A percentile compares a stretch with the other conserved stretches of the same genome.
phyloP scores from a whole-genome alignment of 2,329 filamentous ascomycete species.

The Helotiales sp. region DNA sequence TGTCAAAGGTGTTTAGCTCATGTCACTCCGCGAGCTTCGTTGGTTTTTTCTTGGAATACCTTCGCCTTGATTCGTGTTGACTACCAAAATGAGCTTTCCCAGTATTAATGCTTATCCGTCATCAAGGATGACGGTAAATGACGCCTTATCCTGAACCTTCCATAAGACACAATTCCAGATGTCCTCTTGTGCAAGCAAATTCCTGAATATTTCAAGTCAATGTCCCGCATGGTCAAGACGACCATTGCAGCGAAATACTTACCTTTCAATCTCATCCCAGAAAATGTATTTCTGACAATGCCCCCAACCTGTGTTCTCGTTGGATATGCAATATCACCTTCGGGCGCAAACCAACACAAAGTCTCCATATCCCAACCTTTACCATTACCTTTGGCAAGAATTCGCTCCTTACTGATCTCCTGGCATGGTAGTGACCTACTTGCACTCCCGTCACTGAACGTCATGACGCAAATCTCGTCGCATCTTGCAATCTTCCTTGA shows the following conservation, averaged over 20 bases:
- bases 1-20: neutral
- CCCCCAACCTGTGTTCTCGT: no score
- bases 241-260: no score
- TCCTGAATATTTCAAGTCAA: no score
- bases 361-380: no score
- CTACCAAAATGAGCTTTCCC: neutral
- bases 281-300: no score
- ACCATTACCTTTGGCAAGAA: neutral
- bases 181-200: neutral
- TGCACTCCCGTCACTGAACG: neutral
- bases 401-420: neutral
- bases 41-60: no score
- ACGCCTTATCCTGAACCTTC: neutral
- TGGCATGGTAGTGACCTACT: neutral
- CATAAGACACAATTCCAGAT: neutral
- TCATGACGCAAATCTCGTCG: neutral
- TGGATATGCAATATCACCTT: no score
- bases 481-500: neutral
- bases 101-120: neutral
- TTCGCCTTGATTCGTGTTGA: no score
- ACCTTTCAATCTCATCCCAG: no score
- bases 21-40: no score
- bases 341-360: no score
- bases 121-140: neutral
- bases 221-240: no score